Evolutionary conservation across 2,329 filamentous ascomycete species (phyloP).

Genomic region (Aspergillus sp.): DNA sequence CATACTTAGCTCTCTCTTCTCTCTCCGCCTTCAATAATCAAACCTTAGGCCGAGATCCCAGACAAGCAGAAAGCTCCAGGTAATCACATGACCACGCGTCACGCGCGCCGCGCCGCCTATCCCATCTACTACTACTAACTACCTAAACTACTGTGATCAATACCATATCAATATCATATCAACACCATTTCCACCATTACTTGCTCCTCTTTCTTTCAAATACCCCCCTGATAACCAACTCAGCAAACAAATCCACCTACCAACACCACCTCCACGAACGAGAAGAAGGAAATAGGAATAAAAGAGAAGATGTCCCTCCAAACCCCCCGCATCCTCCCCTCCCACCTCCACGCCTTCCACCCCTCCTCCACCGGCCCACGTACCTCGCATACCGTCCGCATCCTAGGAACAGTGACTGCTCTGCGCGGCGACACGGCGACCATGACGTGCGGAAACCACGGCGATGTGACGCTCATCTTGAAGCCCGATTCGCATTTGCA

Average conservation of each 20-base stretch:
- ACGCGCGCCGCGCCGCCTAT: slow-evolving; percentile 8
- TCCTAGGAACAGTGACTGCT: slow-evolving; percentile 82
- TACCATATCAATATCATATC: background rate
- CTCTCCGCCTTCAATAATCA: too few species aligned
- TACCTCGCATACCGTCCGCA: slow-evolving; percentile 69
- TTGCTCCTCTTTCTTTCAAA: background rate
- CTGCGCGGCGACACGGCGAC: slow-evolving; percentile 78
- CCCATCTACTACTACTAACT: background rate
- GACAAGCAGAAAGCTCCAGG: too few species aligned
- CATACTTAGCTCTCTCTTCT: too few species aligned
- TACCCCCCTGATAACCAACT: too few species aligned
- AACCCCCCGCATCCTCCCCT: slow-evolving; percentile 79
- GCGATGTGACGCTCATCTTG: slow-evolving; percentile 71
- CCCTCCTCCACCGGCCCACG: slow-evolving; percentile 43
- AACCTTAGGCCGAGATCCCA: too few species aligned
- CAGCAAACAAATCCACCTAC: background rate
- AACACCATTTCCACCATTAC: background rate
- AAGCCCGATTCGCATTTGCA: slow-evolving; percentile 58
- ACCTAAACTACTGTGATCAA: too few species aligned
- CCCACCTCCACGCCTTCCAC: slow-evolving; percentile 75
- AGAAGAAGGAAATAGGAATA: background rate
- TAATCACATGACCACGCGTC: slow-evolving; percentile 25
- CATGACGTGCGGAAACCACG: slow-evolving; percentile 70
- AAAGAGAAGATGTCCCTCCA: slow-evolving; percentile 69
- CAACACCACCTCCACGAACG: background rate